Evolutionary conservation across 1,284 basidiomycete species (phyloP).

Genomic region (Ganoderma resinaceum): DNA sequence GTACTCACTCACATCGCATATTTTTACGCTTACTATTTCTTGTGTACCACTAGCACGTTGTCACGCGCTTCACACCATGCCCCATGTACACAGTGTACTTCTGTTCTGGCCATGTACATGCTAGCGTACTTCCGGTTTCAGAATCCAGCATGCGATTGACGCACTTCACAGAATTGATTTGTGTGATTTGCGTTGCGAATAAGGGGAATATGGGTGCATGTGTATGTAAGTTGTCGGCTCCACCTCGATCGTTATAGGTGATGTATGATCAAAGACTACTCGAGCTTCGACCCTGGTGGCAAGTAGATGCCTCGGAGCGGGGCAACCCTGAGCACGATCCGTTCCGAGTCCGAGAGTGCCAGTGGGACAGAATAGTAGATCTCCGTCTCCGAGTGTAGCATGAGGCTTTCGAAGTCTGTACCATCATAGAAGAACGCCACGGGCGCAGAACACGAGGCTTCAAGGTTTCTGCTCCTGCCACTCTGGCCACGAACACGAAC

Average conservation of each 20-base stretch:
- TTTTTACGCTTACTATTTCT: not conserved
- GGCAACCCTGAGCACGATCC: not conserved
- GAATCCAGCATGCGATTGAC: not conserved
- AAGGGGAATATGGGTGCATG: not conserved
- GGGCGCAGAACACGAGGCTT: not conserved
- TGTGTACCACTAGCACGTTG: not conserved
- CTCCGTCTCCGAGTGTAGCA: not conserved
- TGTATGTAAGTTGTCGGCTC: not conserved
- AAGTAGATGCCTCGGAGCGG: not conserved
- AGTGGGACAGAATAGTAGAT: not conserved
- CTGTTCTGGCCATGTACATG: conserved; percentile 1
- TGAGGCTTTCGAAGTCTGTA: not conserved
- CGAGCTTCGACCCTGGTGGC: not conserved
- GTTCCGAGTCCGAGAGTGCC: not conserved
- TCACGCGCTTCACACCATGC: not conserved
- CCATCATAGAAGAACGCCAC: not conserved
- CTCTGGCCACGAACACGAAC: too few species aligned
- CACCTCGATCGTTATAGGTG: not conserved
- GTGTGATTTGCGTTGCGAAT: not conserved
- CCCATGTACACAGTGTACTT: not conserved
- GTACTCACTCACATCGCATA: not conserved
- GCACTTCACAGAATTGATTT: not conserved
- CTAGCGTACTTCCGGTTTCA: not conserved
- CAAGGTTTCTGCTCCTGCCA: too few species aligned
- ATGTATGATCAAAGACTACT: not conserved